phyloP scores from a whole-genome alignment of 768 basidiomycete species.

The Lentinus brumalis region DNA sequence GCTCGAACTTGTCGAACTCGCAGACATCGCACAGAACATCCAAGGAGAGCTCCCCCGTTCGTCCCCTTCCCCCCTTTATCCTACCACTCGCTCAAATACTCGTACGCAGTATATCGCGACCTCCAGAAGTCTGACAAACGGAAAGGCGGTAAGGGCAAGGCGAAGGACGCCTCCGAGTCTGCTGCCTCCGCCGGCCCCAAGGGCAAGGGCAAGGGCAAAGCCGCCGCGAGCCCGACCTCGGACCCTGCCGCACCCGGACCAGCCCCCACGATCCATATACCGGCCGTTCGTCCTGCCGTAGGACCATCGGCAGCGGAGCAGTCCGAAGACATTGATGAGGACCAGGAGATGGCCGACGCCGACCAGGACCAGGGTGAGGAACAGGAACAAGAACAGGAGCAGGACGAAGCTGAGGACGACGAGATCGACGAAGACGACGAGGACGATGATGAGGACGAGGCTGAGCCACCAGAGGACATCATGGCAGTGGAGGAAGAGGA shows the following conservation, averaged over 20 bases:
- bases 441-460: constrained; percentile 40
- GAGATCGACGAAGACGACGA: constrained; percentile 37
- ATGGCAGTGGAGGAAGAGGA: constrained; percentile 50
- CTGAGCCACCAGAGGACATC: constrained; percentile 43
- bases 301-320: constrained; percentile 23
- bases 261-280: constrained; percentile 29
- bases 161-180: constrained; percentile 21
- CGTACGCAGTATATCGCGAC: constrained; percentile 61
- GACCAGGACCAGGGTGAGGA: constrained; percentile 39
- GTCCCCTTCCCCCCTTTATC: constrained; percentile 19
- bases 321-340: constrained; percentile 16
- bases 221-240: not conserved
- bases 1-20: constrained; percentile 75
- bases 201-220: constrained; percentile 38
- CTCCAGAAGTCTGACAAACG: constrained; percentile 62
- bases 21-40: constrained; percentile 64
- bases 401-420: constrained; percentile 36
- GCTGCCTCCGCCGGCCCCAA: constrained; percentile 24
- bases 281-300: constrained; percentile 16
- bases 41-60: constrained; percentile 66
- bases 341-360: constrained; percentile 29
- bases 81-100: not conserved
- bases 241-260: constrained; percentile 6
- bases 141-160: constrained; percentile 29
- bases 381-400: constrained; percentile 25